Evolutionary conservation across 2,329 filamentous ascomycete genomes (phyloP).

Genomic region (Colletotrichum cuscutae): DNA sequence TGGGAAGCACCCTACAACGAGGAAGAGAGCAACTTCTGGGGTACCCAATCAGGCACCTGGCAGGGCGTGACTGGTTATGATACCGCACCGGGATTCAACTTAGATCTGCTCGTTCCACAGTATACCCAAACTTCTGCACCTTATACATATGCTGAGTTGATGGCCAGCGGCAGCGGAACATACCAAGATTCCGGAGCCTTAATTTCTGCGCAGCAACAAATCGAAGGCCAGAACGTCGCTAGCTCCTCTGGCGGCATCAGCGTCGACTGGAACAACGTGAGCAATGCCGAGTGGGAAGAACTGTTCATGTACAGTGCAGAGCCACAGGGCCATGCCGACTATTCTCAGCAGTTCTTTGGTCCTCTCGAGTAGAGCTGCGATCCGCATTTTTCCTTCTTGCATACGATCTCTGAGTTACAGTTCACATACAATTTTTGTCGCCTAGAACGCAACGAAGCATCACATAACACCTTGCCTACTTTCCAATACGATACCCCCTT

Average conservation of each 20-base stretch:
- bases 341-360: not conserved
- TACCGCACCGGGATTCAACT: not conserved
- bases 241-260: not conserved
- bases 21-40: not conserved
- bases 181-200: not conserved
- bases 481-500: not conserved
- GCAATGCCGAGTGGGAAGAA: not conserved
- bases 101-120: not conserved
- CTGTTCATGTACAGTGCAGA: not conserved
- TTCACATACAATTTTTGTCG: not conserved
- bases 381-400: not conserved
- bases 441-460: not conserved
- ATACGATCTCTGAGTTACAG: not conserved
- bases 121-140: not conserved
- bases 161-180: not conserved
- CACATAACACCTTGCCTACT: not conserved
- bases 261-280: not conserved
- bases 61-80: not conserved
- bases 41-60: not conserved
- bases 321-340: not conserved
- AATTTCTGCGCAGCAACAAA: not conserved
- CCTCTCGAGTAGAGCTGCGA: not conserved
- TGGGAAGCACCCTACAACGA: not conserved
- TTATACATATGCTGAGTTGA: not conserved
- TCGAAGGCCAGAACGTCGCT: not conserved